Conservation (phyloP, 441 rosid genomes). For the Syzygium malaccense region DNA sequence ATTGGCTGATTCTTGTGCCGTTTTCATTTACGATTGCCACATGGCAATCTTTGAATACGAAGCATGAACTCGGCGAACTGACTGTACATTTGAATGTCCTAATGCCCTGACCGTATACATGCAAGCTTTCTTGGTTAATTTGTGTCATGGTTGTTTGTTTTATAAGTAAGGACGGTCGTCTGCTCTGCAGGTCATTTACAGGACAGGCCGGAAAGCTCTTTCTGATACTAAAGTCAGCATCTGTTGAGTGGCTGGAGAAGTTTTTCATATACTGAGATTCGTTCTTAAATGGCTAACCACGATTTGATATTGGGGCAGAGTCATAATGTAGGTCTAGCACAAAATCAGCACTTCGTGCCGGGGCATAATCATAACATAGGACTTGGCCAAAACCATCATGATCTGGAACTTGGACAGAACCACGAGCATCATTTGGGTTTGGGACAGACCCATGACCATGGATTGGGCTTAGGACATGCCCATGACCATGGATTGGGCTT, state of each 20-base stretch:
- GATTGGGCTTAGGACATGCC: conserved; percentile 52
- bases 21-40: neutral
- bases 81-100: neutral
- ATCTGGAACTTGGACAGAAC: conserved; percentile 54
- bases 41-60: neutral
- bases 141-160: neutral
- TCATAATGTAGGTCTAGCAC: conserved; percentile 49
- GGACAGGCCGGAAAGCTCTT: conserved; percentile 1
- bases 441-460: conserved; percentile 56
- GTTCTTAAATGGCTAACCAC: conserved; percentile 62
- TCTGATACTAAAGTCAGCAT: conserved; percentile 6
- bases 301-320: conserved; percentile 73
- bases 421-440: conserved; percentile 64
- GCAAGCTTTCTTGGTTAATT: neutral
- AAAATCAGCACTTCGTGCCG: conserved; percentile 61
- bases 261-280: conserved; percentile 4
- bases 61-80: neutral
- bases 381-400: conserved; percentile 60
- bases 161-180: neutral
- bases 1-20: neutral
- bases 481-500: conserved; percentile 65
- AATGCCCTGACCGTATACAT: neutral
- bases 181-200: neutral
- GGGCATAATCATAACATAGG: conserved; percentile 63
- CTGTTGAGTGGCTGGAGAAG: conserved; percentile 11